A percentile compares a stretch with the other conserved stretches of the same genome.
Conservation (phyloP, 2,329 filamentous ascomycete species). For the Diaporthe sp. region DNA sequence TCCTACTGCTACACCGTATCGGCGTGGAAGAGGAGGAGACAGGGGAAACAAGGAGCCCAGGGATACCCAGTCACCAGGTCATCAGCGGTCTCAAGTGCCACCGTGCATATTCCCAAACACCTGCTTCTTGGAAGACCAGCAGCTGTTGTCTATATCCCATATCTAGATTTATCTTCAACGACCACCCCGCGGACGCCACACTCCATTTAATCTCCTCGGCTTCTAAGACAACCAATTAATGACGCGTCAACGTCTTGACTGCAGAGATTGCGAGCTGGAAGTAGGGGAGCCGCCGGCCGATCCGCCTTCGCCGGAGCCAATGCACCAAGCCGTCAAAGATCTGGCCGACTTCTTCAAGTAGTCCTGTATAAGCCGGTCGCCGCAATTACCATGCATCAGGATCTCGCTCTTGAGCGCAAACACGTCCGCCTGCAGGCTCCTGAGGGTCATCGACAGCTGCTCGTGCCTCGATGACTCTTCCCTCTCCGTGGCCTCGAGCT, state of each 20-base stretch:
- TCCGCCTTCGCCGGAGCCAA: not conserved
- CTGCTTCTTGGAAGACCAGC: not conserved
- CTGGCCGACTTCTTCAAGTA: conserved; percentile 41
- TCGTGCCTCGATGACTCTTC: conserved; percentile 33
- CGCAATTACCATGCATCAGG: conserved; percentile 42
- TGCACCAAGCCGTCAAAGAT: not conserved
- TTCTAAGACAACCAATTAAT: not conserved
- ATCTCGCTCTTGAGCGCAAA: conserved; percentile 43
- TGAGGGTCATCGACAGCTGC: conserved; percentile 36
- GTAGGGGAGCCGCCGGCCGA: not conserved
- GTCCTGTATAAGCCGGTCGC: conserved; percentile 40
- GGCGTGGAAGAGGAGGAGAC: not conserved
- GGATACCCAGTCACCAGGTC: not conserved
- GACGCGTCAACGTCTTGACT: not conserved
- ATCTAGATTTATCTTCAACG: not conserved
- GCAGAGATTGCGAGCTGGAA: not conserved
- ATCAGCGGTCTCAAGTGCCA: too few species aligned
- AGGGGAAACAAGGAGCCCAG: not conserved
- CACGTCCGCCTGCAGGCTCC: conserved; percentile 42
- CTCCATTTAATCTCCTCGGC: too few species aligned
- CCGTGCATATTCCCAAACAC: too few species aligned
- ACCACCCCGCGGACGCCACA: not conserved
- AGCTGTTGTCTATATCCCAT: not conserved
- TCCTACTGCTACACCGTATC: not conserved
- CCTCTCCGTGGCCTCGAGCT: conserved; percentile 41